These are phyloP conservation scores for Paramecium pentaurelia DNA, from an alignment of 73 alveolate genomes.

Conservation along the genomic window DNA sequence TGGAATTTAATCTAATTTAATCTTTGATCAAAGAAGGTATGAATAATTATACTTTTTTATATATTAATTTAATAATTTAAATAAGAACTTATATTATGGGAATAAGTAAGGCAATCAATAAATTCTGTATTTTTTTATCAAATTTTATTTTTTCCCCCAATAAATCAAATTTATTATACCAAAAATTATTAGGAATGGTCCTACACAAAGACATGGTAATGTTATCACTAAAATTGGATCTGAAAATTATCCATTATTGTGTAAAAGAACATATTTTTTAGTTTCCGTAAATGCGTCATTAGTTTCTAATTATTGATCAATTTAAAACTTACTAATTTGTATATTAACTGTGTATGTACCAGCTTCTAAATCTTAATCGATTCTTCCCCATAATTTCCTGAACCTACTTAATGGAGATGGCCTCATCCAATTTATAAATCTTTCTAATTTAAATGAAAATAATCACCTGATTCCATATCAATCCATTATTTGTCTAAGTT, in stretches of 20 bases:
- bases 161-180: background rate
- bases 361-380: slow-evolving; percentile 58
- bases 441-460: slow-evolving; percentile 44
- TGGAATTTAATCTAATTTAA: background rate
- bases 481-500: slow-evolving; percentile 69
- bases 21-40: slow-evolving; percentile 29
- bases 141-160: background rate
- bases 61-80: background rate
- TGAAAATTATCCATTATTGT: slow-evolving; percentile 10
- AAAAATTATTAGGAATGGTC: background rate
- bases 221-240: slow-evolving; percentile 21
- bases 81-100: background rate
- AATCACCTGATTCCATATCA: slow-evolving; percentile 66
- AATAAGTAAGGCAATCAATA: slow-evolving; percentile 11
- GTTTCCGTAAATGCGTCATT: background rate
- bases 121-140: slow-evolving; percentile 5
- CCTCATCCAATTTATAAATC: slow-evolving; percentile 91
- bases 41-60: background rate
- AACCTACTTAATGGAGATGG: slow-evolving; percentile 83
- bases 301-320: background rate
- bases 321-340: background rate
- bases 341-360: slow-evolving; percentile 67
- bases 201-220: background rate
- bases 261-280: background rate
- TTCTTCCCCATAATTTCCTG: slow-evolving; percentile 87